Evolutionary conservation across 257 asterid species (phyloP), one percentile per base, ranked within the genome.

Genomic region (Nicotiana otophora): DNA sequence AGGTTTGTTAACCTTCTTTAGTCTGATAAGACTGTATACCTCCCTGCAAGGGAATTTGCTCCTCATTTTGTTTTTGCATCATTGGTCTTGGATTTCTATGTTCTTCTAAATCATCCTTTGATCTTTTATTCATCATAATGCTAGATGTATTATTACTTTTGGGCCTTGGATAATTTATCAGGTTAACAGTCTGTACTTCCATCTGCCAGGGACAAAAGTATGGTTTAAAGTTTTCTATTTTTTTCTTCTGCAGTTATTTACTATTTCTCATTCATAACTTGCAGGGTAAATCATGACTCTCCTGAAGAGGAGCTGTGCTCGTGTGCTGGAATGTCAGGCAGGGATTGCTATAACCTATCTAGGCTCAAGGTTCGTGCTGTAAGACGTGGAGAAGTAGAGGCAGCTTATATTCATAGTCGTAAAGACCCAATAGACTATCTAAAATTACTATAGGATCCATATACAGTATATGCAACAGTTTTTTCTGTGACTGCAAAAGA

Each of bases 221-320:
- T 64, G 77, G 58, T 80, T 20, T 34, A 26, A 78, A 42, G 36
- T 42, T 70, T 7, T 70, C n/a, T 42, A 58, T 19, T 19, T 70
- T 82, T 77, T 82, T 11, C 74, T 60, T 51, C 3, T 79, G 48
- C 76, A 48, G 80, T 46, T 63, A n/a, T 48, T 81, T 64, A 55
- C 83, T 30, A 4, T 48, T 69, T 19, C 72, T 70, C 34, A 80
- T 61, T 11, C 48, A 46, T 34, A 31, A 28, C 77, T 23, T 88
- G 86, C 92, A 94, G 98, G 89, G 70, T 83, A 57, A 77, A 77
- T 42, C 85, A 84, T 83, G 88, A 84, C 88, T 89, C 89, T 15
- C 90, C 91, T 19, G 91, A 88, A 82, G 91, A 86, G 85, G 94
- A 89, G 78, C 92, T 90, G 77, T 94, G 98, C 85, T 89, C 93